A percentile compares a stretch with the other conserved stretches of the same genome.
These are phyloP conservation scores for Viridothelium virens DNA, from an alignment of 495 filamentous ascomycete genomes.

Conservation along the genomic window DNA sequence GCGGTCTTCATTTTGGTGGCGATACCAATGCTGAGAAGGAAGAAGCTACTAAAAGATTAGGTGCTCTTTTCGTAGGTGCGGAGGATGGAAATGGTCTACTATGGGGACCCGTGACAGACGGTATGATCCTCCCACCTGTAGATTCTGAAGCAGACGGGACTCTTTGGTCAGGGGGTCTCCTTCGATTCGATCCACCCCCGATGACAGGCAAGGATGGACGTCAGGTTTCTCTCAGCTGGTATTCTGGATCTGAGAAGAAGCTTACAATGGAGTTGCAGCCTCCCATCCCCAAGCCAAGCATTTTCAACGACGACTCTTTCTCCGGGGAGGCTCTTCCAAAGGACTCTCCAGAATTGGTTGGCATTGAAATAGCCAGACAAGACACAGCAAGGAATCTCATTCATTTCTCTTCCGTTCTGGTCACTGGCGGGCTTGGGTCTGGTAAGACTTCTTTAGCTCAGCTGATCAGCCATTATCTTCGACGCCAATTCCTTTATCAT, in stretches of 20 bases:
- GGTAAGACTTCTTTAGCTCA: constrained; percentile 75
- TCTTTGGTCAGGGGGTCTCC: constrained; percentile 65
- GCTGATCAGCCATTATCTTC: constrained; percentile 57
- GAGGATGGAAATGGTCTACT: constrained; percentile 55
- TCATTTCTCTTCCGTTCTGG: constrained; percentile 77
- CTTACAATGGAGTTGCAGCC: constrained; percentile 63
- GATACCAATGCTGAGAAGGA: constrained; percentile 70
- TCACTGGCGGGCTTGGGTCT: constrained; percentile 80
- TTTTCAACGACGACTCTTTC: constrained; percentile 19
- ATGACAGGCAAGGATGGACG: constrained; percentile 33
- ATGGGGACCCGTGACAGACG: constrained; percentile 83
- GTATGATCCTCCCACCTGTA: constrained; percentile 56
- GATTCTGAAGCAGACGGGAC: constrained; percentile 12
- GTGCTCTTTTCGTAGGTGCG: constrained; percentile 46
- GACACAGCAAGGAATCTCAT: constrained; percentile 64
- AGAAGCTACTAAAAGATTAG: constrained; percentile 52
- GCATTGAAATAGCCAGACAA: constrained; percentile 67
- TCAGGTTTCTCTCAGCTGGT: constrained; percentile 58
- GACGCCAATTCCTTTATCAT: constrained; percentile 60
- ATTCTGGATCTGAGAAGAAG: constrained; percentile 65
- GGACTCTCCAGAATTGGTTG: constrained; percentile 59
- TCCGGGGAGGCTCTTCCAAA: constrained; percentile 48
- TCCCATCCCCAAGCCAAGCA: constrained; percentile 46
- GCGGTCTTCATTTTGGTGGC: constrained; percentile 78
- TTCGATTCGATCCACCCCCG: constrained; percentile 60